Evolutionary conservation across 768 basidiomycete genomes (phyloP).

Genomic region (Ephemerocybe angulata): DNA sequence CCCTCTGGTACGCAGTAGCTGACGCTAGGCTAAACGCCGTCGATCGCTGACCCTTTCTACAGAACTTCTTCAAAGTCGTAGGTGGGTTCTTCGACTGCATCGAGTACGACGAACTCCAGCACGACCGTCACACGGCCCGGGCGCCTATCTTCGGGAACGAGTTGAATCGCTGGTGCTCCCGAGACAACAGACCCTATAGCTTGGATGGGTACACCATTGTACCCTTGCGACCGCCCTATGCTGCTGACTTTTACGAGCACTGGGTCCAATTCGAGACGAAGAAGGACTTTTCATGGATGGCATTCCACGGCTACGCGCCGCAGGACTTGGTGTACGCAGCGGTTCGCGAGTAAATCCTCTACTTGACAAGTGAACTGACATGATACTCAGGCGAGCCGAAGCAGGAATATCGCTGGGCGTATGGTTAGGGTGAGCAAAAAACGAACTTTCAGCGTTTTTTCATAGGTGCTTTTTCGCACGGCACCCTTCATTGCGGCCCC

Average conservation of each 20-base stretch:
- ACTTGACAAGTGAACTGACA: too few relatives aligned
- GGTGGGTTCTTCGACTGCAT: constrained; percentile 23
- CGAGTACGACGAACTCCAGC: constrained; percentile 22
- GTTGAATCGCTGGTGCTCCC: constrained; percentile 17
- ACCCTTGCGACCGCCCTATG: too few relatives aligned
- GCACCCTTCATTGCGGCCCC: too few relatives aligned
- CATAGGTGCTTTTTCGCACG: too few relatives aligned
- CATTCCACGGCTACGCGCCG: neutral
- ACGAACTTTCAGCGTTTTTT: too few relatives aligned
- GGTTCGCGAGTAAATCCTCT: neutral
- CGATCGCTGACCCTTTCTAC: too few relatives aligned
- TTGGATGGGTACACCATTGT: too few relatives aligned
- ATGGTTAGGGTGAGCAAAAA: too few relatives aligned
- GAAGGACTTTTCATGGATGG: constrained; percentile 25
- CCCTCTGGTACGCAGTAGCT: too few relatives aligned
- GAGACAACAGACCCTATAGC: constrained; percentile 7
- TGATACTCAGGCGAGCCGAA: too few relatives aligned
- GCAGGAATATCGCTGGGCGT: too few relatives aligned
- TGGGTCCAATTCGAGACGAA: constrained; percentile 22
- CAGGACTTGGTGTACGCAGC: neutral
- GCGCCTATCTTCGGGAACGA: constrained; percentile 18
- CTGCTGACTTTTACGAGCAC: constrained; percentile 23
- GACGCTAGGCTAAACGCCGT: too few relatives aligned
- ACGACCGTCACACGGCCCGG: neutral
- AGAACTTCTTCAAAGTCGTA: constrained; percentile 16